Evolutionary conservation across 768 basidiomycete species (phyloP).

Genomic region (Psilocybe azurescens): DNA sequence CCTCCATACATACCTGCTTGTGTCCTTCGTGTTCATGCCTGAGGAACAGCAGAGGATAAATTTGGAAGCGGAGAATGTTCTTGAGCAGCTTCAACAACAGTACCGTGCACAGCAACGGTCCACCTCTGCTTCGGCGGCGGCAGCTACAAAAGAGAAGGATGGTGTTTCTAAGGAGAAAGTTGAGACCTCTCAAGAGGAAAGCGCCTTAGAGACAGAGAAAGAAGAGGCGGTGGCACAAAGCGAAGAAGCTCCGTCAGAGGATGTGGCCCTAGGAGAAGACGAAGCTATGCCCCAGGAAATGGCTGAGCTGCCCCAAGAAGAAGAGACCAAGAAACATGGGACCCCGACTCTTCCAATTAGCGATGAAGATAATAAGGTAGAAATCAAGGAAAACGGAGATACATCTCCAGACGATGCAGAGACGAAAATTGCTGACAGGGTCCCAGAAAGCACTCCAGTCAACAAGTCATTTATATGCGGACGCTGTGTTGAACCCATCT

Average conservation of each 20-base stretch:
- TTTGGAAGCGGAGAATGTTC: neutral
- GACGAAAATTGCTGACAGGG: neutral
- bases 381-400: no score
- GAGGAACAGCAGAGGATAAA: neutral
- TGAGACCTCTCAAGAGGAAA: neutral
- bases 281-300: no score
- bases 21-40: slow-evolving; percentile 1
- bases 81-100: slow-evolving; percentile 2
- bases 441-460: neutral
- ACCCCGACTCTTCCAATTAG: no score
- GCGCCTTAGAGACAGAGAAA: no score
- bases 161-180: neutral
- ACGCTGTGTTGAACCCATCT: slow-evolving; percentile 1
- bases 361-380: no score
- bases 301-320: no score
- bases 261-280: no score
- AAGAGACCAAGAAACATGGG: no score
- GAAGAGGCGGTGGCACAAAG: no score
- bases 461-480: neutral
- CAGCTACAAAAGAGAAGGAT: neutral
- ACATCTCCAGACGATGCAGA: neutral
- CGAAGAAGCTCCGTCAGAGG: no score
- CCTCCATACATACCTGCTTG: neutral
- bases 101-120: neutral
- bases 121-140: neutral